Evolutionary conservation across 441 rosid species (phyloP), one percentile per base, ranked within the genome.

Genomic region (Aleurites moluccanus): DNA sequence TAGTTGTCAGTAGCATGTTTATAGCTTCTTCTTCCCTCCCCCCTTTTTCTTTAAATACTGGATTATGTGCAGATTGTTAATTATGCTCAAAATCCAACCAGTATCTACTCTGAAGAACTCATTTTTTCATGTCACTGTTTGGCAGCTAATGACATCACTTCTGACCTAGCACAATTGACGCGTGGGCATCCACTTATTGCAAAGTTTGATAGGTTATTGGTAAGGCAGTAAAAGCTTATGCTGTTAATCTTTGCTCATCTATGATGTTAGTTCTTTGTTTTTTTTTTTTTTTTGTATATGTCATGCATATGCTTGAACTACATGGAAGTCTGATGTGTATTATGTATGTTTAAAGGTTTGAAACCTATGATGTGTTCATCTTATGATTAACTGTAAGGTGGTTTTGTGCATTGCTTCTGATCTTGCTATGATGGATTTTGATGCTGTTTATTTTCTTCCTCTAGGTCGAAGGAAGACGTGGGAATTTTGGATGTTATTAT

Each of bases 121-220:
- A 45, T 77, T 77, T 77, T 33, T 23, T 67, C 62, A 23, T 73
- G 63, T 61, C 64, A 25, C 50, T 42, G 74, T 67, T 74, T 73
- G 74, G 75, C 92, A 89, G 92, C 77, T 61, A 80, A 81, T 69
- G 75, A 53, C 33, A 67, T 70, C 55, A 81, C 65, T 80, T 80
- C 89, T 72, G 84, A 84, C 23, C 72, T 84, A 56, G 72, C 83
- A 75, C 83, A 79, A 67, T 78, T 86, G 85, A 85, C 84, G 72
- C 85, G 73, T 80, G 79, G 82, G 78, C 88, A 83, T 79, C 90
- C 91, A 28, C 80, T 85, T 80, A 75, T 80, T 61, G 72, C 86
- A 71, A 86, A 85, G 85, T 88, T 95, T 80, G 86, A 83, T 75
- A 87, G 98, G 84, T 77, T 91, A 83, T 73, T 91, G 96, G 99